Evolutionary conservation across 345 rosid species (phyloP), one percentile per base, ranked within the genome.

Genomic region (Sisymbrium irio): DNA sequence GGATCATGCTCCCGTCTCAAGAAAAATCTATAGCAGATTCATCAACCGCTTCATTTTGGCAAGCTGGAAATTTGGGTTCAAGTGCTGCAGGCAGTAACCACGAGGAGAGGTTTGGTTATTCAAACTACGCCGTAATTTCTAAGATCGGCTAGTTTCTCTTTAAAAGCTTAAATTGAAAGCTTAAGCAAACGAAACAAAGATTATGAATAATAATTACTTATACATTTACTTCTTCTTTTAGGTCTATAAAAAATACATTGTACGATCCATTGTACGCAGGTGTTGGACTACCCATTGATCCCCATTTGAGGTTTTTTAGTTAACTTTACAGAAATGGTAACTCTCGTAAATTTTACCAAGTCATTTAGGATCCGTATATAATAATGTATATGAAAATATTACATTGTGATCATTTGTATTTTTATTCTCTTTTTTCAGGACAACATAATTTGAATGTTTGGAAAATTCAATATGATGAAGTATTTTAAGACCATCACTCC

Each of bases 231-330:
- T 54, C 44, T 53, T 64, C 20, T 73, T 63, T 25, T 39, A 74
- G 77, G 66, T 14, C 63, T 9, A 32, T 13, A 10, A 2, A 5
- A 46, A 74, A 74, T 57, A 12, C 65, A 55, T 1, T 65, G 19
- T 74, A 74, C 10, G 72, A 74, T 74, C 65, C 65, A 45, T 18
- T 22, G 12, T 74, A 74, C 27, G 71, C 57, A 44, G 19, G 40
- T 35, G 57, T 65, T 44, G 77, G 71, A 30, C 56, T 73, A 35
- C 58, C 77, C 19, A 15, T 55, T 12, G 77, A 73, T 65, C 77
- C 77, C 55, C 65, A 64, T 56, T 25, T 55, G 58, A 73, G 77
- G 65, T 14, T 55, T 55, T 64, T 32, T 41, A 32, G 27, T 39
- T 25, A 8, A 4, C 0, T 61, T 28, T 25, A 37, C 32, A 46